Evolutionary conservation across 345 rosid genomes (phyloP).

Genomic region (Acer saccharum): DNA sequence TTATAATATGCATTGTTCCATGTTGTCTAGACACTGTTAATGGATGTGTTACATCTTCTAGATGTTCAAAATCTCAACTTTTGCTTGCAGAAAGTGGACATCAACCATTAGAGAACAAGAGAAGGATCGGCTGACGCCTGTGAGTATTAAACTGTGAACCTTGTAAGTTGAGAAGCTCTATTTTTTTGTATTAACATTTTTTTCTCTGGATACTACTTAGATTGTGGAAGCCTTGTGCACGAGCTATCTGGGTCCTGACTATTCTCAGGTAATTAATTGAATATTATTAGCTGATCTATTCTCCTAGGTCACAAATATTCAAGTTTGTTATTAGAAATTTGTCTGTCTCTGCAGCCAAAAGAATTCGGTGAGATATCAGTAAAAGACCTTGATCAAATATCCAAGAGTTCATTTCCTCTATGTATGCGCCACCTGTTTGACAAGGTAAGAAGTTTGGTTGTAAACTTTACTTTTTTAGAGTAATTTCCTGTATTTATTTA

Average conservation of each 20-base stretch:
- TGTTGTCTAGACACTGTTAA: background rate
- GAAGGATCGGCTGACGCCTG: conserved; percentile 86
- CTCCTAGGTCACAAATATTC: conserved; percentile 1
- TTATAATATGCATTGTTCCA: background rate
- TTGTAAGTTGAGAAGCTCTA: conserved; percentile 12
- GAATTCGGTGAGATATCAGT: conserved; percentile 74
- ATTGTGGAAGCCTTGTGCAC: conserved; percentile 76
- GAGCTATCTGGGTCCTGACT: conserved; percentile 91
- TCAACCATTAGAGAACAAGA: conserved; percentile 79
- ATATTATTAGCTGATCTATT: conserved; percentile 13
- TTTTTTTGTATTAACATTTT: conserved; percentile 15
- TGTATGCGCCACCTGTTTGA: conserved; percentile 93
- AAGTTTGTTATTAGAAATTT: conserved; percentile 13
- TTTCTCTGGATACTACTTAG: conserved; percentile 37
- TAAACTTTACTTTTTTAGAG: conserved; percentile 7
- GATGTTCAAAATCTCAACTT: conserved; percentile 17
- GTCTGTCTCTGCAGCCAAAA: conserved; percentile 52
- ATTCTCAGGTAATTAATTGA: conserved; percentile 62
- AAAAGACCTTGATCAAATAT: conserved; percentile 74
- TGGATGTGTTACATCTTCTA: conserved; percentile 1
- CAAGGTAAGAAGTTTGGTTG: conserved; percentile 51
- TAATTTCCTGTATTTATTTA: background rate
- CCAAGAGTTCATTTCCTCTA: conserved; percentile 86
- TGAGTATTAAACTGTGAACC: conserved; percentile 40
- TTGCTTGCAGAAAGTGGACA: conserved; percentile 79